Conservation (phyloP, 768 basidiomycete genomes). For the Kwoniella dendrophila region DNA sequence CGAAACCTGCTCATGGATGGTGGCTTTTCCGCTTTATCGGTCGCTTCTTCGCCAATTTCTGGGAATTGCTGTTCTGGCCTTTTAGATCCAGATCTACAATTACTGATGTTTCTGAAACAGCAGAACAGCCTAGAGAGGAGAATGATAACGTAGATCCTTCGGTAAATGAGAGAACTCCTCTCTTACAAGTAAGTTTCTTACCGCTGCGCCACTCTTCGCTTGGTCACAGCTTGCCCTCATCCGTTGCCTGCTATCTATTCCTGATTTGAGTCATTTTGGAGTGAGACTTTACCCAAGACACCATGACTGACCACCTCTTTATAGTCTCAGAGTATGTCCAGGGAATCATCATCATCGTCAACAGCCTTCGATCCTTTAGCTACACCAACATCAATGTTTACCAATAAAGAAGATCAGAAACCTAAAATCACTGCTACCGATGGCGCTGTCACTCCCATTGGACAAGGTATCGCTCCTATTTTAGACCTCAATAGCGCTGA, state of each 20-base stretch:
- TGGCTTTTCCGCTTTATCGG: constrained; percentile 25
- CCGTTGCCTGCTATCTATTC: no score
- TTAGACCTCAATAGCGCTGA: no score
- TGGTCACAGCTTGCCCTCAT: neutral
- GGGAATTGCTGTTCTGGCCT: constrained; percentile 13
- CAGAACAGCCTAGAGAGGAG: neutral
- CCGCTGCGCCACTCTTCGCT: neutral
- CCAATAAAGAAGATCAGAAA: neutral
- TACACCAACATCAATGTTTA: constrained; percentile 9
- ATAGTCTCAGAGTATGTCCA: constrained; percentile 18
- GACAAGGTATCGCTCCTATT: neutral
- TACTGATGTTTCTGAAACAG: neutral
- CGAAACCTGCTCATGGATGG: constrained; percentile 3
- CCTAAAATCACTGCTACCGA: neutral
- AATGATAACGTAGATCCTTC: constrained; percentile 5
- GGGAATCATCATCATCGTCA: constrained; percentile 27
- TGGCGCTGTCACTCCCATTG: neutral
- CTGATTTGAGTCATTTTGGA: no score
- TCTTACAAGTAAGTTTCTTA: constrained; percentile 20
- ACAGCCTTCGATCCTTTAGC: constrained; percentile 17
- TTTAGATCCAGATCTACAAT: constrained; percentile 10
- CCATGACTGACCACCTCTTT: neutral
- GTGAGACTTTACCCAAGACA: no score
- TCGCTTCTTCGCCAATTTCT: constrained; percentile 26
- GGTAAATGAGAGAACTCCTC: constrained; percentile 23